Evolutionary conservation across 306 rosid species (phyloP).

Genomic region (Trifolium dubium): DNA sequence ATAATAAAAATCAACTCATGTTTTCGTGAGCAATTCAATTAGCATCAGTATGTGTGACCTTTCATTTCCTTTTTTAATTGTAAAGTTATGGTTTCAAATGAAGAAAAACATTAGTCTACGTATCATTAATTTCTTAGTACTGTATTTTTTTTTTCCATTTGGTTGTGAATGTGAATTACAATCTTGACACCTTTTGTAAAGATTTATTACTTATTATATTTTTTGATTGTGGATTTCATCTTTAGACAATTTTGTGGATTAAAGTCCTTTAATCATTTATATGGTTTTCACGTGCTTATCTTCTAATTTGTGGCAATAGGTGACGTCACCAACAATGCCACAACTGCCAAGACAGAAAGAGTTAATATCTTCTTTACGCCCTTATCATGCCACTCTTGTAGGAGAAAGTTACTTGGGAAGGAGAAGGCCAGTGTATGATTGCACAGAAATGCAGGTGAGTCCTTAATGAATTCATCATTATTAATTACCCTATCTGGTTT

Average conservation of each 20-base stretch:
- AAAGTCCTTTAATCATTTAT: neutral
- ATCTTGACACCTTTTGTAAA: neutral
- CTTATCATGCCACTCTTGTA: slow-evolving; percentile 82
- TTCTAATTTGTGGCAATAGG: slow-evolving; percentile 53
- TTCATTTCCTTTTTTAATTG: slow-evolving; percentile 22
- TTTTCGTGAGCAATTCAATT: slow-evolving; percentile 12
- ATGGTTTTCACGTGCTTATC: slow-evolving; percentile 23
- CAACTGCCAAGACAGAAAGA: slow-evolving; percentile 81
- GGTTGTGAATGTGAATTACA: slow-evolving; percentile 15
- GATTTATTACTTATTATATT: neutral
- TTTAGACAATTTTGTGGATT: neutral
- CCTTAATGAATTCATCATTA: slow-evolving; percentile 23
- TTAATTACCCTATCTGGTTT: neutral
- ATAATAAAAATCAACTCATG: slow-evolving; percentile 29
- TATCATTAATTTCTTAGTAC: slow-evolving; percentile 9
- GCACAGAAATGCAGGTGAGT: slow-evolving; percentile 91
- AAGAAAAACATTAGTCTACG: slow-evolving; percentile 31
- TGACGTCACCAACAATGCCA: slow-evolving; percentile 82
- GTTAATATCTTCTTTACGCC: slow-evolving; percentile 72
- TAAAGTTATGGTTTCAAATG: slow-evolving; percentile 28
- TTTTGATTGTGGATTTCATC: neutral
- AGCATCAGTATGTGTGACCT: slow-evolving; percentile 18
- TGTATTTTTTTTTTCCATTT: neutral
- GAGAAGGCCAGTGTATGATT: slow-evolving; percentile 84
- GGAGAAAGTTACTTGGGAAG: slow-evolving; percentile 95